These are phyloP conservation scores for Ustilago curta DNA, from an alignment of 1,284 basidiomycete genomes.

Conservation along the genomic window DNA sequence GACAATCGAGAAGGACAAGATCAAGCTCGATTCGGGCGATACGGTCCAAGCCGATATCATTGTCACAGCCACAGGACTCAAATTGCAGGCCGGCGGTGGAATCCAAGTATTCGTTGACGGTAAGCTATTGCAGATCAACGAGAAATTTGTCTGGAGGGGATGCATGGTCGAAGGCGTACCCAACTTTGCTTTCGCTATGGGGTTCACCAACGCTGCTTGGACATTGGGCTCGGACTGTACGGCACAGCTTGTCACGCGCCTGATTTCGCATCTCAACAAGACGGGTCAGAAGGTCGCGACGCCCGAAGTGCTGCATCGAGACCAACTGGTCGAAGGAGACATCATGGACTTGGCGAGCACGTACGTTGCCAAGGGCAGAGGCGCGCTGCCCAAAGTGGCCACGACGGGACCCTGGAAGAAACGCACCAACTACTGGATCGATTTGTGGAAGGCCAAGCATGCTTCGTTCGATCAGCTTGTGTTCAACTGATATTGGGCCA, in stretches of 20 bases:
- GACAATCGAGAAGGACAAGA: background rate
- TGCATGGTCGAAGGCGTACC: conserved; percentile 5
- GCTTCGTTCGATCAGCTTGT: conserved; percentile 7
- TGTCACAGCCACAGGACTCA: background rate
- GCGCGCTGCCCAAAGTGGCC: background rate
- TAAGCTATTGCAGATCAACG: background rate
- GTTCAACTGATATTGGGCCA: background rate
- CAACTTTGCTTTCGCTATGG: conserved; percentile 4
- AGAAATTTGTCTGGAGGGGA: background rate
- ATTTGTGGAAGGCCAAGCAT: conserved; percentile 1
- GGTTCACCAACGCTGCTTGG: background rate
- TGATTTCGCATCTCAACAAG: background rate
- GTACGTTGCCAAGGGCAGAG: background rate
- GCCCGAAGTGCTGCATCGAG: background rate
- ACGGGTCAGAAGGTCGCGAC: background rate
- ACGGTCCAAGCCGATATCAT: background rate
- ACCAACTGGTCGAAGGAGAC: background rate
- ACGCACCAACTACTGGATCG: conserved; percentile 7
- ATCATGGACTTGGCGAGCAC: background rate
- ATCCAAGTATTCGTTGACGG: background rate
- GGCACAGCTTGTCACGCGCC: background rate
- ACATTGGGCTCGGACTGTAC: conserved; percentile 2
- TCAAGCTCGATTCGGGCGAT: background rate
- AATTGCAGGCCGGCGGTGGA: background rate
- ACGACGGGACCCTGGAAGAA: background rate